These are phyloP conservation scores for Lolium multiflorum DNA, from an alignment of 176 grass and related monocot genomes.

Conservation along the genomic window DNA sequence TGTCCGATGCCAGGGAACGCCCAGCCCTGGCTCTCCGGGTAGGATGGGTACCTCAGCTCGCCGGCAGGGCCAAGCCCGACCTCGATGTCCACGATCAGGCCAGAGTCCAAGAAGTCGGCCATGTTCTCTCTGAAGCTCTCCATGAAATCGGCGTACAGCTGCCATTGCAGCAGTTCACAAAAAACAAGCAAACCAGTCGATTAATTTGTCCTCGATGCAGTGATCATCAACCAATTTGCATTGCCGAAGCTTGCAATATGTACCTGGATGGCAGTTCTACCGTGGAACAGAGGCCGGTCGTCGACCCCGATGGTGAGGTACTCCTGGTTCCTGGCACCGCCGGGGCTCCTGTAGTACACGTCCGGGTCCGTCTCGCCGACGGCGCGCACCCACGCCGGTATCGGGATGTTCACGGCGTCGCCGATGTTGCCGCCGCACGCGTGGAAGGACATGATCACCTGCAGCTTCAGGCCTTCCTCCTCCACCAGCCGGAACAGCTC, in stretches of 20 bases:
- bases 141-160: conserved; percentile 85
- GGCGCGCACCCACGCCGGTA: conserved; percentile 58
- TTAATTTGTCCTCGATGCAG: not conserved
- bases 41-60: conserved; percentile 87
- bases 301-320: conserved; percentile 73
- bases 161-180: not conserved
- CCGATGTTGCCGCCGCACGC: conserved; percentile 88
- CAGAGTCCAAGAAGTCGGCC: conserved; percentile 67
- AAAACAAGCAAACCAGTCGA: not conserved
- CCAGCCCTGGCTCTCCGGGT: conserved; percentile 67
- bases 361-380: conserved; percentile 47
- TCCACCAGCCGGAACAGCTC: conserved; percentile 56
- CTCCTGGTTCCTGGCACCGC: conserved; percentile 58
- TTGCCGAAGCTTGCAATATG: too few species aligned
- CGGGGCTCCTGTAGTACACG: conserved; percentile 64
- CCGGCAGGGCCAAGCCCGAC: conserved; percentile 81
- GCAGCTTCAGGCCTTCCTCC: conserved; percentile 67
- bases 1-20: conserved; percentile 81
- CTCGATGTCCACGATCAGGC: conserved; percentile 76
- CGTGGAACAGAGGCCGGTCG: conserved; percentile 59
- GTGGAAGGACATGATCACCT: conserved; percentile 92
- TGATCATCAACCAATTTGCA: not conserved
- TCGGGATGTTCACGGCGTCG: conserved; percentile 55
- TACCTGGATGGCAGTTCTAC: conserved; percentile 70
- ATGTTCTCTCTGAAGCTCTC: conserved; percentile 88